These are phyloP conservation scores for Vicia faba DNA, from an alignment of 306 rosid genomes.

Conservation along the genomic window DNA sequence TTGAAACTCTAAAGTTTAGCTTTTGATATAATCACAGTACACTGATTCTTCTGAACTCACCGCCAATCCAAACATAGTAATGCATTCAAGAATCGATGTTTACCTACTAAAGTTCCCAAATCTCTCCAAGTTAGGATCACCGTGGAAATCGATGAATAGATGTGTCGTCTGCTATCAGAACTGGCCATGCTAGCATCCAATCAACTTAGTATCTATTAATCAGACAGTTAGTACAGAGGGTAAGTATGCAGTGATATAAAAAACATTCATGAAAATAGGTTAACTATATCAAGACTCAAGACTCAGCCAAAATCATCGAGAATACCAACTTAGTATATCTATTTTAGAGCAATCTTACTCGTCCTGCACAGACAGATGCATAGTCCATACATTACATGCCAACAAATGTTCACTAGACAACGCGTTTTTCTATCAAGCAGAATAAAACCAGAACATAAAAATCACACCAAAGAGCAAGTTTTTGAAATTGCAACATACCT, in stretches of 20 bases:
- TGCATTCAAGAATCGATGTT: constrained; percentile 10
- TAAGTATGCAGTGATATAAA: not conserved
- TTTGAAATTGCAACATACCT: constrained; percentile 44
- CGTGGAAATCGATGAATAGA: constrained; percentile 16
- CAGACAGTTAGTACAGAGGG: constrained; percentile 10
- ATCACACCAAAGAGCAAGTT: constrained; percentile 21
- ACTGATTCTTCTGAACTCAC: not conserved
- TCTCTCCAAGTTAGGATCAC: constrained; percentile 20
- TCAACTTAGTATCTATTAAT: constrained; percentile 50
- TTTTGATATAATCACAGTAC: not conserved
- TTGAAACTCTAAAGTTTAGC: not conserved
- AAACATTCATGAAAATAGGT: constrained; percentile 23
- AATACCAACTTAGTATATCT: too few relatives aligned
- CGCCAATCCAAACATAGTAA: not conserved
- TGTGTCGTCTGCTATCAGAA: constrained; percentile 11
- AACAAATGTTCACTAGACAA: constrained; percentile 20
- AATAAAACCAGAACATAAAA: not conserved
- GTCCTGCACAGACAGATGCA: not conserved
- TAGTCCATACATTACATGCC: not conserved
- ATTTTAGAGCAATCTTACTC: too few relatives aligned
- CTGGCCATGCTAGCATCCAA: constrained; percentile 42
- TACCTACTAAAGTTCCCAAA: constrained; percentile 36
- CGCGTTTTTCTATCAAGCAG: constrained; percentile 11
- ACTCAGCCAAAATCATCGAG: too few relatives aligned
- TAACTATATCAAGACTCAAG: constrained; percentile 2